A percentile compares a stretch with the other conserved stretches of the same genome.
phyloP scores from a whole-genome alignment of 495 filamentous ascomycete genomes.

The Wilcoxina mikolae region DNA sequence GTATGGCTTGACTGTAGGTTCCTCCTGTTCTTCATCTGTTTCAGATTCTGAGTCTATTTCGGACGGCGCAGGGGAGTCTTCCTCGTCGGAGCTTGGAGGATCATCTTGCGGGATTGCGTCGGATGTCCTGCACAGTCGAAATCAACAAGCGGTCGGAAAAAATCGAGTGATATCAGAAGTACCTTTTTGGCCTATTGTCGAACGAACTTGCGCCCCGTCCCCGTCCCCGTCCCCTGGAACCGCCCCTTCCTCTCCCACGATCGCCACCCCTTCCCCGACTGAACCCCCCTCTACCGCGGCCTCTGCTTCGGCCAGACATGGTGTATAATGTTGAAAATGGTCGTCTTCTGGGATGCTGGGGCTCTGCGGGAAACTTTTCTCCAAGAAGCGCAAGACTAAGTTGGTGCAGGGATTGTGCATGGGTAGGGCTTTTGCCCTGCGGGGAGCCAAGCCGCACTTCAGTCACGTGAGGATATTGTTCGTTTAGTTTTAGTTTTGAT shows the following conservation, averaged over 20 bases:
- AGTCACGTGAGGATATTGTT: neutral
- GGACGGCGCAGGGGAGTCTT: slow-evolving; percentile 12
- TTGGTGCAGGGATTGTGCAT: slow-evolving; percentile 2
- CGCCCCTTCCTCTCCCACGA: slow-evolving; percentile 15
- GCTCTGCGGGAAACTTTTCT: slow-evolving; percentile 8
- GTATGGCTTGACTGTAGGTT: slow-evolving; percentile 28
- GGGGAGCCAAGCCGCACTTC: slow-evolving; percentile 1
- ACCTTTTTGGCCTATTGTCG: slow-evolving; percentile 24
- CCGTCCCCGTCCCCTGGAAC: slow-evolving; percentile 22
- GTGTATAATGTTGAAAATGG: neutral
- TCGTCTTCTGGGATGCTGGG: neutral
- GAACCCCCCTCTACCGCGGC: slow-evolving; percentile 21
- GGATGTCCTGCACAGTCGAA: neutral
- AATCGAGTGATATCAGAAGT: slow-evolving; percentile 6
- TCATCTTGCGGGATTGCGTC: slow-evolving; percentile 3
- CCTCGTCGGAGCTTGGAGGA: slow-evolving; percentile 2
- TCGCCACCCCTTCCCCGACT: slow-evolving; percentile 13
- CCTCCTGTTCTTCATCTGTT: slow-evolving; percentile 13
- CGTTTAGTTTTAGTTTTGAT: neutral
- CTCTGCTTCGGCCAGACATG: slow-evolving; percentile 10
- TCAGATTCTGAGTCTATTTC: slow-evolving; percentile 19
- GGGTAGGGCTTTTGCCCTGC: slow-evolving; percentile 6
- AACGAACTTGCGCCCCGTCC: slow-evolving; percentile 14
- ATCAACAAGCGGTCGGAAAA: too few species aligned
- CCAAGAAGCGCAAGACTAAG: neutral